Conservation (phyloP, 1,284 basidiomycete genomes). For the Leccinum cinnamomeum region DNA sequence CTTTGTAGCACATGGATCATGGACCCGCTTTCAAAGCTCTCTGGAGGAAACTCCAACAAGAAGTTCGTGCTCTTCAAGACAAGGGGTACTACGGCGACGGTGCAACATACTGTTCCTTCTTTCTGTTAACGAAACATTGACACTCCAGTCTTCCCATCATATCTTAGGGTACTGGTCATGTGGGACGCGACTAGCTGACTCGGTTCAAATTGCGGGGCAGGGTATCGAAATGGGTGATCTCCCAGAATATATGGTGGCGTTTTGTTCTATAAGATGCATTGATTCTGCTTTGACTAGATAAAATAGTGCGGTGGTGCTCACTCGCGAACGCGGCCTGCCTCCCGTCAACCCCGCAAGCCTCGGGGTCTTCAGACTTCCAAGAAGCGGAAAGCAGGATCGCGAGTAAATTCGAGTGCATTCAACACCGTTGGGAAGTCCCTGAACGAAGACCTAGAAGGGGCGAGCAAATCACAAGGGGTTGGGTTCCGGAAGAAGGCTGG, state of each 20-base stretch:
- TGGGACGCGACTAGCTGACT: conserved; percentile 66
- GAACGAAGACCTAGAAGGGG: conserved; percentile 43
- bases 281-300: conserved; percentile 6
- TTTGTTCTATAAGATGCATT: conserved; percentile 2
- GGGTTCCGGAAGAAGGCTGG: conserved; percentile 69
- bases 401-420: conserved; percentile 63
- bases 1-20: conserved; percentile 72
- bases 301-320: conserved; percentile 80
- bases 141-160: conserved; percentile 3
- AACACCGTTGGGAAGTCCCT: conserved; percentile 54
- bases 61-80: conserved; percentile 66
- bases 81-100: conserved; percentile 81
- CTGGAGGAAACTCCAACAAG: conserved; percentile 61
- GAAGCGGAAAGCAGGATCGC: conserved; percentile 65
- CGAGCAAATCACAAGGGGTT: conserved; percentile 45
- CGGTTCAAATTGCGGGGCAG: conserved; percentile 50
- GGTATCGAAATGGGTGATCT: conserved; percentile 55
- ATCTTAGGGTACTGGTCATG: conserved; percentile 75
- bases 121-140: conserved; percentile 9
- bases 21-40: conserved; percentile 70
- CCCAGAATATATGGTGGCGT: conserved; percentile 69
- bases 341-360: conserved; percentile 45
- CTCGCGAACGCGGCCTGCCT: conserved; percentile 51
- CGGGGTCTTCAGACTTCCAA: conserved; percentile 62
- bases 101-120: conserved; percentile 29